phyloP scores from a whole-genome alignment of 306 rosid genomes.

The Pueraria montana region DNA sequence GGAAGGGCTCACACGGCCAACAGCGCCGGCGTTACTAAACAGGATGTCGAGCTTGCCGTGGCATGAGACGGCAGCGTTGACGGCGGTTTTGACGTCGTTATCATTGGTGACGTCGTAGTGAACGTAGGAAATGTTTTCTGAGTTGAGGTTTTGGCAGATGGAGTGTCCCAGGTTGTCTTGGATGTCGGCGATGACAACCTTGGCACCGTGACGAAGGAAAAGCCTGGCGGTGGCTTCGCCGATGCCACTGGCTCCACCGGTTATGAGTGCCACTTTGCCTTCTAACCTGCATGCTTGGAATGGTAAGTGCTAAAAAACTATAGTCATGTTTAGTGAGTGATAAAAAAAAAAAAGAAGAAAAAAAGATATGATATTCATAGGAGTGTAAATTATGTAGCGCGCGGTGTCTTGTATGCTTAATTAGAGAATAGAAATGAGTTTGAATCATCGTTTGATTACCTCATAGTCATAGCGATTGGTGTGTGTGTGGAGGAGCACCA shows the following conservation, averaged over 20 bases:
- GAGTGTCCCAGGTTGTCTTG: slow-evolving; percentile 63
- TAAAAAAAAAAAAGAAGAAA: no score
- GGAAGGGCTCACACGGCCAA: slow-evolving; percentile 34
- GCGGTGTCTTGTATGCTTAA: no score
- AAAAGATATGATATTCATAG: no score
- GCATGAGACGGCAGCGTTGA: slow-evolving; percentile 47
- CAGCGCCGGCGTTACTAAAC: slow-evolving; percentile 65
- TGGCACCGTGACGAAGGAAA: slow-evolving; percentile 65
- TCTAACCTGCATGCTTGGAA: slow-evolving; percentile 47
- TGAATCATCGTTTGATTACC: neutral
- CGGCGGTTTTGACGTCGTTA: slow-evolving; percentile 51
- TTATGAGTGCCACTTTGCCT: slow-evolving; percentile 69
- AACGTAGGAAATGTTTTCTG: slow-evolving; percentile 43
- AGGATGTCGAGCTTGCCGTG: slow-evolving; percentile 63
- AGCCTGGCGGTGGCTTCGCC: slow-evolving; percentile 64
- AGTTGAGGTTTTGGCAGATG: slow-evolving; percentile 50
- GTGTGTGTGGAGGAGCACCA: neutral
- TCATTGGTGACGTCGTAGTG: slow-evolving; percentile 64
- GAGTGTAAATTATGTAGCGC: no score
- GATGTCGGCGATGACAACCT: slow-evolving; percentile 63
- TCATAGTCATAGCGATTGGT: neutral
- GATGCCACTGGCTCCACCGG: slow-evolving; percentile 75
- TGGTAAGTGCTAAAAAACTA: no score
- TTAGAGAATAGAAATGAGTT: neutral
- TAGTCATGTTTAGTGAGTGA: no score